Percentiles rank a stretch among this genome's conserved stretches.
These are phyloP conservation scores for Penicillium sp. DNA, from an alignment of 2,329 filamentous ascomycete genomes.

Conservation along the genomic window DNA sequence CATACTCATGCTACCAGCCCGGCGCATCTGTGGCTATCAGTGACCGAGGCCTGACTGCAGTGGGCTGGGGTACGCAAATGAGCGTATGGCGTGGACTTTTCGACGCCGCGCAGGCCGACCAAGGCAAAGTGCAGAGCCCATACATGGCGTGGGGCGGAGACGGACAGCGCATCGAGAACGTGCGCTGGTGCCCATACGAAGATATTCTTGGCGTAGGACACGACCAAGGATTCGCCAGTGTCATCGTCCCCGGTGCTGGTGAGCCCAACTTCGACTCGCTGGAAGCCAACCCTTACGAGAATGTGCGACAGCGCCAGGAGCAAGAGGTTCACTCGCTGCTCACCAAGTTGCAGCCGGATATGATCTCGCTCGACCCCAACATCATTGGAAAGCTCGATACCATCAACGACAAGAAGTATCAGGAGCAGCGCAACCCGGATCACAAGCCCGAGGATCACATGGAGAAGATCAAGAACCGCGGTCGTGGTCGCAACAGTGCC, in stretches of 20 bases:
- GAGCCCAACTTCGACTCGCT: conserved; percentile 95
- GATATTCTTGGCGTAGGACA: conserved; percentile 87
- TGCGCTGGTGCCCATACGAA: conserved; percentile 92
- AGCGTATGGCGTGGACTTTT: conserved; percentile 92
- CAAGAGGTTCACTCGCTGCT: conserved; percentile 83
- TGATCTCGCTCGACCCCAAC: conserved; percentile 92
- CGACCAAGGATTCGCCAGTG: conserved; percentile 79
- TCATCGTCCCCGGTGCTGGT: conserved; percentile 90
- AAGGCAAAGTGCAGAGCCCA: conserved; percentile 76
- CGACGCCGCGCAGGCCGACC: conserved; percentile 66
- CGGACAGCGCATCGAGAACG: conserved; percentile 73
- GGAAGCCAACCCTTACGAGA: conserved; percentile 95
- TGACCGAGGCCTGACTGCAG: conserved; percentile 80
- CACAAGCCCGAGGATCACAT: conserved; percentile 60
- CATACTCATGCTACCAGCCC: conserved; percentile 78
- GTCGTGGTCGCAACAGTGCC: conserved; percentile 84
- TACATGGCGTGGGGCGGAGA: conserved; percentile 94
- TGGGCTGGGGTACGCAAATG: conserved; percentile 86
- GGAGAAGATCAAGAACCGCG: conserved; percentile 67
- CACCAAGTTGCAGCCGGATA: conserved; percentile 93
- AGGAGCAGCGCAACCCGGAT: conserved; percentile 77
- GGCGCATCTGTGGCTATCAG: conserved; percentile 83
- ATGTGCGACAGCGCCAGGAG: conserved; percentile 86
- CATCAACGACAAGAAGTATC: conserved; percentile 71
- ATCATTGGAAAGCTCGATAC: conserved; percentile 87